Evolutionary conservation across 73 alveolate genomes (phyloP).

Genomic region (Stentor coeruleus): DNA sequence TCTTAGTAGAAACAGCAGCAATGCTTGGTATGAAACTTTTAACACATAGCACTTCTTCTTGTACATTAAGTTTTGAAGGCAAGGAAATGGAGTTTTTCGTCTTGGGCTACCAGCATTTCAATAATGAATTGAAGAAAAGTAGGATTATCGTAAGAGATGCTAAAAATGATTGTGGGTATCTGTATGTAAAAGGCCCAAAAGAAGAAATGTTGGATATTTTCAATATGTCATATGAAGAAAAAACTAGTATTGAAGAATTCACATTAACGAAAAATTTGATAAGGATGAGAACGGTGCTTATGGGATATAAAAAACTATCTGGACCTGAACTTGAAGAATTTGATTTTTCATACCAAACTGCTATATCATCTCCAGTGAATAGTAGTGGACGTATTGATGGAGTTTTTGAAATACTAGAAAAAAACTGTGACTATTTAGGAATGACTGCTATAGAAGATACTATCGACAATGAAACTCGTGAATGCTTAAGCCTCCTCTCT

Average conservation of each 20-base stretch:
- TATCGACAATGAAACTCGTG: background rate
- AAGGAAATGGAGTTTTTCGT: background rate
- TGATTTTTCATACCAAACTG: background rate
- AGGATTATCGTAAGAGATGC: background rate
- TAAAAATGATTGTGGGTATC: background rate
- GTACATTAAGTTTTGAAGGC: background rate
- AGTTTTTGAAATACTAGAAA: background rate
- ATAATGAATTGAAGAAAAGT: background rate
- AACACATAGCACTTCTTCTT: background rate
- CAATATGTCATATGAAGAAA: background rate
- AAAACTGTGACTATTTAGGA: background rate
- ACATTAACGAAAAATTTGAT: background rate
- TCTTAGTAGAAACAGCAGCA: background rate
- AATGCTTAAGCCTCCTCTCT: background rate
- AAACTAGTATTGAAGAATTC: background rate
- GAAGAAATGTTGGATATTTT: background rate
- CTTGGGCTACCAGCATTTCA: background rate
- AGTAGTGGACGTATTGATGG: background rate
- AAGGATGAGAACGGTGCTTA: background rate
- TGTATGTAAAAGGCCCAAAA: background rate
- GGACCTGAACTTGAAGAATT: background rate
- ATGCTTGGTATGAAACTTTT: background rate
- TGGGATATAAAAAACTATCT: background rate
- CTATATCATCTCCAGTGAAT: constrained; percentile 9
- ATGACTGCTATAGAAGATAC: background rate